phyloP scores from a whole-genome alignment of 257 asterid genomes.

The Echium plantagineum region DNA sequence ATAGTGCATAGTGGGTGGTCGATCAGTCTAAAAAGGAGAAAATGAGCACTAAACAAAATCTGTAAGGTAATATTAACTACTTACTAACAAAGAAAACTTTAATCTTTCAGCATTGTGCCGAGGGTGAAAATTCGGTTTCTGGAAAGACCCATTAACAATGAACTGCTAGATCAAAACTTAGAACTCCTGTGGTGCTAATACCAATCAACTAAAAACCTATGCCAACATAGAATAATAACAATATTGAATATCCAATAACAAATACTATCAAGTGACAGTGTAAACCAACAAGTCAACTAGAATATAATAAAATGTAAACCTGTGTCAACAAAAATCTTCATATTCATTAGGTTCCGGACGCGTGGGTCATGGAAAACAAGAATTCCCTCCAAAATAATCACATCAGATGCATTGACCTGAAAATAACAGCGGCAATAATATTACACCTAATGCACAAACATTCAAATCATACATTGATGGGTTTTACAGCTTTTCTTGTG shows the following conservation, averaged over 20 bases:
- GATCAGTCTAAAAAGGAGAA: too few relatives aligned
- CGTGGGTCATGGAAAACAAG: constrained; percentile 90
- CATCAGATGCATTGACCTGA: constrained; percentile 96
- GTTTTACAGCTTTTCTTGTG: too few relatives aligned
- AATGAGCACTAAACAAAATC: too few relatives aligned
- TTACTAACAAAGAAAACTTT: too few relatives aligned
- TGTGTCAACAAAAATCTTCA: constrained; percentile 97
- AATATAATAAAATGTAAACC: constrained; percentile 36
- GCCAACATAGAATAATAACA: not conserved
- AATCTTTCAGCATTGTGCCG: too few relatives aligned
- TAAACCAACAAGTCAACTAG: not conserved
- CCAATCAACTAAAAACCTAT: not conserved
- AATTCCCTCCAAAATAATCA: constrained; percentile 94
- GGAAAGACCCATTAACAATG: too few relatives aligned
- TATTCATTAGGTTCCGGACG: constrained; percentile 89
- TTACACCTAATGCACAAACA: too few relatives aligned
- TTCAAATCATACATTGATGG: too few relatives aligned
- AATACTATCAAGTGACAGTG: not conserved
- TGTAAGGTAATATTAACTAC: too few relatives aligned
- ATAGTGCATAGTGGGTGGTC: too few relatives aligned
- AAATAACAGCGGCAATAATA: not conserved
- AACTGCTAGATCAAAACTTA: too few relatives aligned
- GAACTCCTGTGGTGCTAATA: not conserved
- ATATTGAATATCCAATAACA: not conserved
- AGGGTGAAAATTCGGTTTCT: too few relatives aligned